Base-by-base conservation (phyloP, 176 grass and related monocot genomes). In the Ananas comosus region DNA sequence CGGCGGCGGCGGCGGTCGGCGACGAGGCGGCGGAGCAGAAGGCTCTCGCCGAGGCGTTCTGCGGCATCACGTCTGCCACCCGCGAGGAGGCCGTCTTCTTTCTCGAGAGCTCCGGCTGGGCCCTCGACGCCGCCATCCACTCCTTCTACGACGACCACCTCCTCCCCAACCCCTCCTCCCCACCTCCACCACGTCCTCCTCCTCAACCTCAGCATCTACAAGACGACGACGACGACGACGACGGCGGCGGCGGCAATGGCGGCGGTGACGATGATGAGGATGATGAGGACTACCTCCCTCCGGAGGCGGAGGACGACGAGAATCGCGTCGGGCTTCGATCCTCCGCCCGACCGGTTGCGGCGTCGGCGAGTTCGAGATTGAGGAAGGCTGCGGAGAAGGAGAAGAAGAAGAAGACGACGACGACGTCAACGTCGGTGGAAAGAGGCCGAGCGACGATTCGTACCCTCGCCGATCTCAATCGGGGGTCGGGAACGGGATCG, bases 71-170 rank as follows among this genome's bases (percentile, higher is more conserved):
- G 11, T 85, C 89, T 18, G 80, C 94, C 10, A 71, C 86, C 9
- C 74, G 73, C n/a, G 77, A 87, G 13, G 87, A 88, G 64, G 94
- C 94, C 19, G 64, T 79, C 68, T 97, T 90, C 86, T 93, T 84
- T 77, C 89, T 97, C 74, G 87, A 88, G 80, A 81, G 84, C 78
- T 82, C 87, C 84, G 80, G 81, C 68, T 97, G 94, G 94, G 65
- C 70, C 50, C 81, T 93, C 50, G 89, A 97, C 10, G 72, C 86
- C 24, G 81, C 94, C 69, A 81, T 97, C 51, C 81, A 66, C 69
- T 81, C 86, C 69, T 97, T 83, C 87, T 92, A 76, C 64, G 74
- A 76, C 7, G 13, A 85, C 80, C 73, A 87, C 79, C 65, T 70
- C 63, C 24, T n/a, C 53, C 68, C 75, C 50, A 76, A 87, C 76